Evolutionary conservation across 2,329 filamentous ascomycete species (phyloP), one percentile per base, ranked within the genome.

Genomic region (Colletotrichum horii): DNA sequence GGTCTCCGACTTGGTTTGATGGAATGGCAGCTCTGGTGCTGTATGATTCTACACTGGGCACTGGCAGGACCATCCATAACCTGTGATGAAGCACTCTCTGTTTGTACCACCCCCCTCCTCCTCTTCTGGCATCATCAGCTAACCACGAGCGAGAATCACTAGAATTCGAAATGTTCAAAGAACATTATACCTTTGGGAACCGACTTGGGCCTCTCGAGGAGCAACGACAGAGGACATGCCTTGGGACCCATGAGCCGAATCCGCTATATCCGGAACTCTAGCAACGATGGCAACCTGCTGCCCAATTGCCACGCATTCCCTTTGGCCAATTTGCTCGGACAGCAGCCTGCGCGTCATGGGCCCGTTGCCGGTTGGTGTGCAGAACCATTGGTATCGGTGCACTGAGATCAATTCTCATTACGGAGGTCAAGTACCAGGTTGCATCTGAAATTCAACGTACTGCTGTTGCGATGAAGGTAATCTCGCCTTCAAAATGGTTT

Each of bases 191-290:
- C 4, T 15, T 34, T 12, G 32, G 32, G 3, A 2, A 34, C 43
- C 43, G 43, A 22, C n/a, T 22, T 52, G 43, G n/a, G 43, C 43
- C 12, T 52, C 11, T 22, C 43, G n/a, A n/a, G 38, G 38, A 19
- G 9, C 38, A 48, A 48, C 19, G 38, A 48, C 0, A n/a, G 38
- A n/a, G 9, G 9, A 48, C 19, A 9, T n/a, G 38, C 9, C 38
- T 48, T 48, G 38, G 9, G 12, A n/a, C 1, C 0, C 19, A 48
- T 48, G 0, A 48, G 19, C 38, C 19, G 1, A n/a, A 1, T 48
- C 22, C 38, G 38, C 38, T 5, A 48, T 48, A n/a, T 48, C 9
- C 9, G 38, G 19, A 48, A n/a, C 19, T 48, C 5, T 48, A 19
- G 38, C n/a, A 11, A 48, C 38, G 38, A 48, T n/a, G 0, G 19